Percentiles rank a stretch among this genome's conserved stretches.
phyloP scores from a whole-genome alignment of 768 basidiomycete genomes.

The Dacryopinax spathularia region DNA sequence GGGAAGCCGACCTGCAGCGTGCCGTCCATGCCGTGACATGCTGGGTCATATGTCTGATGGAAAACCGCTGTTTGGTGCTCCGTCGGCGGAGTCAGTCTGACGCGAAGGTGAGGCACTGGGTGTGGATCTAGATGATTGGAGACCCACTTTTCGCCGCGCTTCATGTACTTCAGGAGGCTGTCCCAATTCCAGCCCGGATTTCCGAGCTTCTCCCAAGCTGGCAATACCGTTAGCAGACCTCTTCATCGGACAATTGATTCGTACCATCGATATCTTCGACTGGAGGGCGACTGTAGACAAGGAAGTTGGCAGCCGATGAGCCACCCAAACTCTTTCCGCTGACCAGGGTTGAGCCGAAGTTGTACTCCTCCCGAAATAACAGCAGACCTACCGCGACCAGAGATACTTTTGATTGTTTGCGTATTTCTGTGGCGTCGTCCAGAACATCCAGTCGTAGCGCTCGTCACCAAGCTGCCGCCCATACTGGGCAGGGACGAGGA shows the following conservation, averaged over 20 bases:
- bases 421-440: constrained; percentile 10
- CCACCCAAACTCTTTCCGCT: constrained; percentile 28
- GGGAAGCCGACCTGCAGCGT: neutral
- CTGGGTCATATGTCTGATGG: neutral
- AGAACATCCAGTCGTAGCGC: constrained; percentile 17
- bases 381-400: constrained; percentile 17
- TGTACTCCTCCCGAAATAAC: neutral
- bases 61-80: neutral
- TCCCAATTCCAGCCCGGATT: constrained; percentile 45
- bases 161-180: constrained; percentile 28
- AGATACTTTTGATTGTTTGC: constrained; percentile 14
- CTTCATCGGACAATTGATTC: constrained; percentile 18
- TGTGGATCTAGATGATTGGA: no score
- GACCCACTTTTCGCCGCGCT: constrained; percentile 31
- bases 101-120: no score
- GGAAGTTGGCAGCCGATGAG: constrained; percentile 34
- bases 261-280: constrained; percentile 16
- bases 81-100: neutral
- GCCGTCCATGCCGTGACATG: neutral
- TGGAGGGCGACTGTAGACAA: constrained; percentile 8
- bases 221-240: constrained; percentile 22
- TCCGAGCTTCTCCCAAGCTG: constrained; percentile 33
- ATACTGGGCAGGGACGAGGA: constrained; percentile 14
- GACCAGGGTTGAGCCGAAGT: neutral
- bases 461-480: constrained; percentile 20